Evolutionary conservation across 2,329 filamentous ascomycete genomes (phyloP).

Genomic region (Fusarium guadeloupense): DNA sequence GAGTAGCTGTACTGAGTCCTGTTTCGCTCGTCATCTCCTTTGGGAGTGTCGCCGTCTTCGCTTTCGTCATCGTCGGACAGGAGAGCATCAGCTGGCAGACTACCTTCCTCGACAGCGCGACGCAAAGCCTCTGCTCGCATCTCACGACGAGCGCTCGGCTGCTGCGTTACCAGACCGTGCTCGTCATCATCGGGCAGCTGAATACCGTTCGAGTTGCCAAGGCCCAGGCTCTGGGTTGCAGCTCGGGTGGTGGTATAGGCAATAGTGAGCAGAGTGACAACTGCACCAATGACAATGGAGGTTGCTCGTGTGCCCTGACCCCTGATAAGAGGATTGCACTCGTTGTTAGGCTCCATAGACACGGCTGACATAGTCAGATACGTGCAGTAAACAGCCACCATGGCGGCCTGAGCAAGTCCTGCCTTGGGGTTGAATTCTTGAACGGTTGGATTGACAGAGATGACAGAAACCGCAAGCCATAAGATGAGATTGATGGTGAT

Average conservation of each 20-base stretch:
- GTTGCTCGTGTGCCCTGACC: conserved; percentile 89
- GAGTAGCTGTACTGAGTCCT: conserved; percentile 96
- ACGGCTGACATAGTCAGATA: conserved; percentile 98
- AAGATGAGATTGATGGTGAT: conserved; percentile 94
- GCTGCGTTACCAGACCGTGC: conserved; percentile 87
- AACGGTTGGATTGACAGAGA: conserved; percentile 89
- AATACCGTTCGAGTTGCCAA: conserved; percentile 63
- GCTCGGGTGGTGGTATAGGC: conserved; percentile 97
- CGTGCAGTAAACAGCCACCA: conserved; percentile 97
- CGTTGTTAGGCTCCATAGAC: conserved; percentile 96
- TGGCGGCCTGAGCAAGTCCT: conserved; percentile 94
- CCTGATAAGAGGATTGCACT: conserved; percentile 90
- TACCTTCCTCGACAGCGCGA: conserved; percentile 90
- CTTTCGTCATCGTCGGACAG: conserved; percentile 77
- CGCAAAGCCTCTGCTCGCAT: conserved; percentile 94
- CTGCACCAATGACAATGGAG: conserved; percentile 89
- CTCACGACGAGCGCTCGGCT: conserved; percentile 81
- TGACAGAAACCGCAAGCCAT: conserved; percentile 79
- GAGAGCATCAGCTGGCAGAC: conserved; percentile 88
- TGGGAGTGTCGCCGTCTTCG: conserved; percentile 68
- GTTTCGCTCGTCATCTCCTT: conserved; percentile 86
- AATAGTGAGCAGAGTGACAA: conserved; percentile 95
- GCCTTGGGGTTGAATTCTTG: conserved; percentile 94
- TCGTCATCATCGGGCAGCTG: conserved; percentile 76
- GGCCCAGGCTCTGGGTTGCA: conserved; percentile 85